A percentile compares a stretch with the other conserved stretches of the same genome.
These are phyloP conservation scores for Chamaecyparis obtusa DNA, from an alignment of 75 land plant species.

Conservation along the genomic window DNA sequence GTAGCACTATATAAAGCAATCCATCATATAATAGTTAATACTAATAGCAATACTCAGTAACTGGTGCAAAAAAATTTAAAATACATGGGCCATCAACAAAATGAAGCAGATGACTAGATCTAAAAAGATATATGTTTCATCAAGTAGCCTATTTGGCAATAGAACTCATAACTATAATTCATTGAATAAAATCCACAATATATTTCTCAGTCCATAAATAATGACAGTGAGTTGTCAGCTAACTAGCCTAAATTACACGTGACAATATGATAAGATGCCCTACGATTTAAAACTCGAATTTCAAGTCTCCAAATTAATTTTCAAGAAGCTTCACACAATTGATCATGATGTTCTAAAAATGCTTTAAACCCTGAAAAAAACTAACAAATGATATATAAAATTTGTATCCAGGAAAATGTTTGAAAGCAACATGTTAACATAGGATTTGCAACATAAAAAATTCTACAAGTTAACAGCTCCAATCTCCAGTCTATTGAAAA, in stretches of 20 bases:
- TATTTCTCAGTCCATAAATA: background rate
- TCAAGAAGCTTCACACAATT: background rate
- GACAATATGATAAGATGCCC: background rate
- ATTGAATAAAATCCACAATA: background rate
- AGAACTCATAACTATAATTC: background rate
- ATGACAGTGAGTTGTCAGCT: background rate
- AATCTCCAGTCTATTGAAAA: background rate
- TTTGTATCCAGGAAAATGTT: background rate
- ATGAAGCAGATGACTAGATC: background rate
- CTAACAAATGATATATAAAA: background rate
- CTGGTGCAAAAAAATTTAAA: background rate
- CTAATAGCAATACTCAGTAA: background rate
- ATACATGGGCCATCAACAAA: background rate
- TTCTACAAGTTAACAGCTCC: background rate
- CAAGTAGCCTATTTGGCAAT: background rate
- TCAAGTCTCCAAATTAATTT: background rate
- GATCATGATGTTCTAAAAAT: background rate
- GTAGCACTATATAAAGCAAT: background rate
- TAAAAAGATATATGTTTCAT: background rate
- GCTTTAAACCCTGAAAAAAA: background rate
- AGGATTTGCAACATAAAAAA: background rate
- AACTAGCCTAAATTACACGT: background rate
- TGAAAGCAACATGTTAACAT: background rate
- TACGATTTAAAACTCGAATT: background rate
- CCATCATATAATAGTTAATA: background rate